Evolutionary conservation across 306 rosid genomes (phyloP).

Genomic region (Carpinus viminea): DNA sequence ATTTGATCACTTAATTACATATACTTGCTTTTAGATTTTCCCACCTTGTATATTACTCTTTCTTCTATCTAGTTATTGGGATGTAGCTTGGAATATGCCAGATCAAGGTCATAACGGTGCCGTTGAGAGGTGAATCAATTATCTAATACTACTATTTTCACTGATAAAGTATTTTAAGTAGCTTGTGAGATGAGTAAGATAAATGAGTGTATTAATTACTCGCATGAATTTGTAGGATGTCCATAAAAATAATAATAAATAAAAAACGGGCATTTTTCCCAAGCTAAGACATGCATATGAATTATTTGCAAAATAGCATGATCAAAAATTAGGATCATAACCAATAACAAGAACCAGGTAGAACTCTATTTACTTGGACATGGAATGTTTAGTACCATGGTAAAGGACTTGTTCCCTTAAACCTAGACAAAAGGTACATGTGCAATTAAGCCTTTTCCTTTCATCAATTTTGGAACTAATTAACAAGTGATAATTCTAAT

Average conservation of each 20-base stretch:
- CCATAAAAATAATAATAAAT: background rate
- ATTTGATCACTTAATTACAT: no score
- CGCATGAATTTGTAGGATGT: no score
- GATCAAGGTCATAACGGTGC: background rate
- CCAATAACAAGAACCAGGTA: constrained; percentile 28
- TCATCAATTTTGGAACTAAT: background rate
- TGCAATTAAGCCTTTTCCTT: background rate
- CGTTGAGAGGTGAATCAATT: constrained; percentile 39
- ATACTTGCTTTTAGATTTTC: no score
- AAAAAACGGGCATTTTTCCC: background rate
- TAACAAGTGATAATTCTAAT: background rate
- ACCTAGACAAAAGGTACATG: constrained; percentile 64
- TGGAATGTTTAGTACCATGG: no score
- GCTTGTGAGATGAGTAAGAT: no score
- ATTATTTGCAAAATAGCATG: constrained; percentile 44
- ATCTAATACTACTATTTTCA: background rate
- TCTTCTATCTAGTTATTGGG: constrained; percentile 51
- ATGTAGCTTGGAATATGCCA: constrained; percentile 57
- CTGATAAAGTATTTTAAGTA: background rate
- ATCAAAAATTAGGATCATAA: constrained; percentile 35
- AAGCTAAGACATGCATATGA: background rate
- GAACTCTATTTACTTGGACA: constrained; percentile 58
- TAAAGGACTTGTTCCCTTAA: constrained; percentile 45
- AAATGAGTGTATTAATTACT: no score
- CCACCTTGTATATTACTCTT: background rate